Base-by-base conservation (phyloP, 2,329 filamentous ascomycete genomes). In the Gnomoniopsis sp. region DNA sequence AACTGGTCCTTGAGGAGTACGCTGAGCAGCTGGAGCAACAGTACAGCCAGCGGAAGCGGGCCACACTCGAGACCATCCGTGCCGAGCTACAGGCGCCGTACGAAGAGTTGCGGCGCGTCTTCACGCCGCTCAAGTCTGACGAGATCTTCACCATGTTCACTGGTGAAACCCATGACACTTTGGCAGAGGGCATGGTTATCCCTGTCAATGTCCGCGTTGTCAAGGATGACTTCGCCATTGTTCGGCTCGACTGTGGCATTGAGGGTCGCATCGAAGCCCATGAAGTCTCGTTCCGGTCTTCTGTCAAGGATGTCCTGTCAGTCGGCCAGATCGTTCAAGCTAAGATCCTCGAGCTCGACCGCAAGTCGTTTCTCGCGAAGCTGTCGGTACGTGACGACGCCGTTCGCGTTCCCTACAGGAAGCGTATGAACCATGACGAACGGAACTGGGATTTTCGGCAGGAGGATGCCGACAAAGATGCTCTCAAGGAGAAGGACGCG, bases 101-200 rank as follows among this genome's bases (percentile, higher is more conserved):
- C 71, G 95, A 99, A 75, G 95, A 99, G 72, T 81, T 99, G 57
- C 87, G 95, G 49, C 88, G 90, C 66, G 87, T 88, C 63, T 97
- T 96, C 70, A 82, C 84, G 48, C 75, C 82, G 53, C 78, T 96
- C 44, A 79, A 78, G 26, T 80, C 87, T 0, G 88, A 93, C 22
- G 91, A 96, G 65, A 85, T 96, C 60, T 99, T 98, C 74, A 95
- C 92, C 43, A 97, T 97, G 88, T 86, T 98, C 57, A 98, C 95
- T 3, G 95, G 93, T 59, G 95, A 99, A 74, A 98, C 91, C 0
- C 81, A 84, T 60, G 88, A 95, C 1, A 90, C 91, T 0, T 78
- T 99, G 11, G 85, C 85, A 54, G 89, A 93, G 68, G 90, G 90
- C 65, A 98, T 98, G 93, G 90, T 97, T 63, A 84, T 99, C 6